phyloP scores from a whole-genome alignment of 805 yeast genomes.

The Jamesozyma rosinii region DNA sequence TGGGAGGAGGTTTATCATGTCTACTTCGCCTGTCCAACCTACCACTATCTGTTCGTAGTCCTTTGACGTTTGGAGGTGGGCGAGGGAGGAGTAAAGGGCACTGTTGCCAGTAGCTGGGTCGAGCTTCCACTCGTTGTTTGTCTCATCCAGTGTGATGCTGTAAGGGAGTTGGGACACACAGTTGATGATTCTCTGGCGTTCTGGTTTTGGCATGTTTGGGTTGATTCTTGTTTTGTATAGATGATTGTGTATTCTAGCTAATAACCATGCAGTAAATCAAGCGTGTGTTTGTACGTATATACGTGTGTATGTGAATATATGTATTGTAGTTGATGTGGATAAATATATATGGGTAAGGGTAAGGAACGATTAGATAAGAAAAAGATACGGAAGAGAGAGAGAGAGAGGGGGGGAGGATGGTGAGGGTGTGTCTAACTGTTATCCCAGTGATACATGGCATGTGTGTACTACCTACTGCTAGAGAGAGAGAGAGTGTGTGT shows the following conservation, averaged over 20 bases:
- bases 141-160: constrained; percentile 26
- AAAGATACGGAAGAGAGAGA: no score
- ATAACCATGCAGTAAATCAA: no score
- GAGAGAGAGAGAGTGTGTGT: no score
- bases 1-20: constrained; percentile 1
- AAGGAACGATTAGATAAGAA: no score
- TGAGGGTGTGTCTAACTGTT: no score
- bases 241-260: no score
- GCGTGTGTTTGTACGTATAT: no score
- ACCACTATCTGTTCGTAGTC: constrained; percentile 82
- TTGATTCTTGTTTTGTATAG: not conserved
- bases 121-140: constrained; percentile 41
- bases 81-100: constrained; percentile 70
- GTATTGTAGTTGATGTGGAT: not conserved
- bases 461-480: no score
- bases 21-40: constrained; percentile 93
- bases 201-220: not conserved
- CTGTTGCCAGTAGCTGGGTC: constrained; percentile 70
- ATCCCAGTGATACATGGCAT: no score
- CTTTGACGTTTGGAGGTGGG: constrained; percentile 48
- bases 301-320: not conserved
- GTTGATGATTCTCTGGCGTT: constrained; percentile 28
- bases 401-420: no score
- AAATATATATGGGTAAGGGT: no score
- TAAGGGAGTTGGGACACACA: constrained; percentile 32